phyloP scores from a whole-genome alignment of 2,329 filamentous ascomycete species.

The Shiraia bambusicola region DNA sequence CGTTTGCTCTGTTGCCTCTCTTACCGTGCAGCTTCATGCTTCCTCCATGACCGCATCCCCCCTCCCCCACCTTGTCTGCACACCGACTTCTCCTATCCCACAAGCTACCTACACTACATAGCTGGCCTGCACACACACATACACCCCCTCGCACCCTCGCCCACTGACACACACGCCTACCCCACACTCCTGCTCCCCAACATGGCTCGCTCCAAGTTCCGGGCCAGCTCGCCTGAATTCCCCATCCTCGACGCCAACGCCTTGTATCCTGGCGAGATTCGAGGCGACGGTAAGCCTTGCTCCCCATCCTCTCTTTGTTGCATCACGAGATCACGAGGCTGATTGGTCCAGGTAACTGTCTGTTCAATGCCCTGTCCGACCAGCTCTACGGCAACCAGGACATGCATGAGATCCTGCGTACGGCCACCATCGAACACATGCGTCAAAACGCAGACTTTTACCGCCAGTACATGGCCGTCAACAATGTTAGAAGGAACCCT shows the following conservation, averaged over 20 bases:
- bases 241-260: conserved; percentile 58
- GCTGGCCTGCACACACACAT: conserved; percentile 19
- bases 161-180: no score
- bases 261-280: conserved; percentile 61
- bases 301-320: conserved; percentile 7
- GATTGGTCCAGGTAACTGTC: conserved; percentile 61
- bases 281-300: conserved; percentile 61
- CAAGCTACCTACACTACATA: conserved; percentile 20
- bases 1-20: conserved; percentile 9
- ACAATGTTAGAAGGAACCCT: conserved; percentile 55
- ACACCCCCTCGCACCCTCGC: no score
- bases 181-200: no score
- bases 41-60: conserved; percentile 32
- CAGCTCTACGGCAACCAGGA: conserved; percentile 64
- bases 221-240: conserved; percentile 49
- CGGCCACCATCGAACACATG: conserved; percentile 63
- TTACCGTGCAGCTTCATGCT: conserved; percentile 5
- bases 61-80: conserved; percentile 27
- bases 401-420: conserved; percentile 60
- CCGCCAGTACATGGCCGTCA: conserved; percentile 62
- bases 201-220: conserved; percentile 36
- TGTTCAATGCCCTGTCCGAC: conserved; percentile 68
- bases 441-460: conserved; percentile 61
- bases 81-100: conserved; percentile 38
- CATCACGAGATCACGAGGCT: conserved; percentile 14